These are phyloP conservation scores for Gloeostereum incarnatum DNA, from an alignment of 768 basidiomycete genomes.

Conservation along the genomic window DNA sequence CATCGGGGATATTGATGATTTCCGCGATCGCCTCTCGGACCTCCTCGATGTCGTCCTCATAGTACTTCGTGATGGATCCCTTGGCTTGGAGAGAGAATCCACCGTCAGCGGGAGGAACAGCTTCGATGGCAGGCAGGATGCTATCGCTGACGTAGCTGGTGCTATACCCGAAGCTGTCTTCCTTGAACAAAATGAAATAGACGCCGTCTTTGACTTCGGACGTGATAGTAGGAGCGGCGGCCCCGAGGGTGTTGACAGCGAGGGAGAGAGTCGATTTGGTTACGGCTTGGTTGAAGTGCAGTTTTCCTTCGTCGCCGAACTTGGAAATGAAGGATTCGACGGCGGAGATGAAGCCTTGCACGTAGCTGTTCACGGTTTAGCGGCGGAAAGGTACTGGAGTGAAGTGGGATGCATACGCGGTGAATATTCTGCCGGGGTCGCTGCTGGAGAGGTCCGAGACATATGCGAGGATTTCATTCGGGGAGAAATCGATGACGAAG, in stretches of 20 bases:
- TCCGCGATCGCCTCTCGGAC: slow-evolving; percentile 18
- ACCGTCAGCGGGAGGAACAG: slow-evolving; percentile 19
- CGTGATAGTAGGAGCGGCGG: slow-evolving; percentile 20
- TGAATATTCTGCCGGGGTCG: too few species aligned
- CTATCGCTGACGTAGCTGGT: slow-evolving; percentile 14
- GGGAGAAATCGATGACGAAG: slow-evolving; percentile 23
- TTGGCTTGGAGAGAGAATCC: slow-evolving; percentile 24
- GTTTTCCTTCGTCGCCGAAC: slow-evolving; percentile 25
- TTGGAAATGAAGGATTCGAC: too few species aligned
- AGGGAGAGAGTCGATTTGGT: slow-evolving; percentile 22
- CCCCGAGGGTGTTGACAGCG: slow-evolving; percentile 21
- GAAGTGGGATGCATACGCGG: too few species aligned
- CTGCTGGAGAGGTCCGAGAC: slow-evolving; percentile 12
- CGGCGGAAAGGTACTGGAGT: too few species aligned
- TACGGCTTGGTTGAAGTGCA: slow-evolving; percentile 28
- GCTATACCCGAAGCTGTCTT: slow-evolving; percentile 22
- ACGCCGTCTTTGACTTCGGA: slow-evolving; percentile 28
- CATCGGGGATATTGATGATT: slow-evolving; percentile 18
- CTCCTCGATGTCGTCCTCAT: slow-evolving; percentile 19
- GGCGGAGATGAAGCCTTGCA: slow-evolving; percentile 24
- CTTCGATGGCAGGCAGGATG: slow-evolving; percentile 22
- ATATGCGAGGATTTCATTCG: slow-evolving; percentile 26
- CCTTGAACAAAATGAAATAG: slow-evolving; percentile 27
- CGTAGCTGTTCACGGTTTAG: slow-evolving; percentile 17
- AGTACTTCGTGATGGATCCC: slow-evolving; percentile 21